phyloP scores from a whole-genome alignment of 2,329 filamentous ascomycete genomes.

The Anthostomella pinea region DNA sequence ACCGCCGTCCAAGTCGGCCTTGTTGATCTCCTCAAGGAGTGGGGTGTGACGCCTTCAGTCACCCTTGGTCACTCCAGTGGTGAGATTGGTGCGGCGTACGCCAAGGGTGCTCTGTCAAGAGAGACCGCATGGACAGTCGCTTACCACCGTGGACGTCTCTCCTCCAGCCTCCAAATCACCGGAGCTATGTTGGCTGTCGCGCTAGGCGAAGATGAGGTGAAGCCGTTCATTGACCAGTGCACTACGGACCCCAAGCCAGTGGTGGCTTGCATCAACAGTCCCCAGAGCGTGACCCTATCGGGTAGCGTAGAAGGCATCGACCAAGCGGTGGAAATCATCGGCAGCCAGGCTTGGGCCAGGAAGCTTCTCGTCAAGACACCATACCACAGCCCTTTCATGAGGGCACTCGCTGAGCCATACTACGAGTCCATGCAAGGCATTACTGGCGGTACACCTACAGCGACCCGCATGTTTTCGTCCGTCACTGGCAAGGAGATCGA shows the following conservation, averaged over 20 bases:
- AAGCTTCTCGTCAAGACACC: constrained; percentile 39
- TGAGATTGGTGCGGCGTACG: constrained; percentile 42
- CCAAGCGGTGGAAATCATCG: constrained; percentile 27
- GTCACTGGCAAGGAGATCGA: constrained; percentile 25
- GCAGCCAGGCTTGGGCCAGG: constrained; percentile 31
- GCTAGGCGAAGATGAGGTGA: constrained; percentile 21
- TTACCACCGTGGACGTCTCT: constrained; percentile 28
- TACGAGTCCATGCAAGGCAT: constrained; percentile 25
- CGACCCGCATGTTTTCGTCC: constrained; percentile 27
- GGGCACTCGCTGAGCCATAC: constrained; percentile 33
- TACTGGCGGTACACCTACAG: constrained; percentile 10
- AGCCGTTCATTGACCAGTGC: constrained; percentile 23
- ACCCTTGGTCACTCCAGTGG: constrained; percentile 41
- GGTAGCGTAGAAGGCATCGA: constrained; percentile 28
- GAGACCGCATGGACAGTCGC: constrained; percentile 29
- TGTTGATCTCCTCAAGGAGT: constrained; percentile 27
- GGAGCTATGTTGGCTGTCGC: constrained; percentile 30
- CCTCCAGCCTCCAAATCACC: constrained; percentile 23
- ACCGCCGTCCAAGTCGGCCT: constrained; percentile 27
- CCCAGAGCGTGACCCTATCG: constrained; percentile 29
- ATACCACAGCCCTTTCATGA: constrained; percentile 44
- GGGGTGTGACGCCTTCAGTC: constrained; percentile 30
- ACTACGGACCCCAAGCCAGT: constrained; percentile 24
- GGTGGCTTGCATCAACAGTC: constrained; percentile 30
- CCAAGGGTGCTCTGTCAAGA: constrained; percentile 36